Conservation (phyloP, 129 eudicot species). For the Flaveria sonorensis region DNA sequence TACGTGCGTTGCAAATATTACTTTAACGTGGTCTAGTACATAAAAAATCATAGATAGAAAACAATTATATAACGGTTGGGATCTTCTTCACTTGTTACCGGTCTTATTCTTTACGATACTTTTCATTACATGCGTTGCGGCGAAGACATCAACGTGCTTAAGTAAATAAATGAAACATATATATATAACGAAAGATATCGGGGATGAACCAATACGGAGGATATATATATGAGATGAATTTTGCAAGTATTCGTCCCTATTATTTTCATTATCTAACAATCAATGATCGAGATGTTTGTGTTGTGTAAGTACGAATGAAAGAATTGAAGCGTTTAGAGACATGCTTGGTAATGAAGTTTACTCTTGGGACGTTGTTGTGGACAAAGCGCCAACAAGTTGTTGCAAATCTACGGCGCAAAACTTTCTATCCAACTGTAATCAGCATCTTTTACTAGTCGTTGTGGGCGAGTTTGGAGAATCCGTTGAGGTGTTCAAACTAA, state of each 20-base stretch:
- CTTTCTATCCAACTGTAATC: neutral
- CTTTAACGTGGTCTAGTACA: no score
- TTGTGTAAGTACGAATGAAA: neutral
- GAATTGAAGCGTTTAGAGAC: neutral
- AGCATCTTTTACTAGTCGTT: neutral
- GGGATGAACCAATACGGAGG: neutral
- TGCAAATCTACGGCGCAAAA: neutral
- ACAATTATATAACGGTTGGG: no score
- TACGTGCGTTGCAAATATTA: no score
- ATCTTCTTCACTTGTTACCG: no score
- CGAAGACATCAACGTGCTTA: no score
- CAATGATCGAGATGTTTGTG: neutral
- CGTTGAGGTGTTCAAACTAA: constrained; percentile 1
- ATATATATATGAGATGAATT: neutral
- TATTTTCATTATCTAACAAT: neutral
- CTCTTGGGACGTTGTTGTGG: neutral
- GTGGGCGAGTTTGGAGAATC: constrained; percentile 2
- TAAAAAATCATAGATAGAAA: no score
- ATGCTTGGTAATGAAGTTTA: neutral
- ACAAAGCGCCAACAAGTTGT: neutral
- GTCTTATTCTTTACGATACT: no score
- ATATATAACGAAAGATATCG: no score
- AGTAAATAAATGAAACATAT: no score
- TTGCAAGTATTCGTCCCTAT: neutral
- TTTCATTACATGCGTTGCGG: no score